Conservation (phyloP, 2,329 filamentous ascomycete species). For the Beauveria sp. region DNA sequence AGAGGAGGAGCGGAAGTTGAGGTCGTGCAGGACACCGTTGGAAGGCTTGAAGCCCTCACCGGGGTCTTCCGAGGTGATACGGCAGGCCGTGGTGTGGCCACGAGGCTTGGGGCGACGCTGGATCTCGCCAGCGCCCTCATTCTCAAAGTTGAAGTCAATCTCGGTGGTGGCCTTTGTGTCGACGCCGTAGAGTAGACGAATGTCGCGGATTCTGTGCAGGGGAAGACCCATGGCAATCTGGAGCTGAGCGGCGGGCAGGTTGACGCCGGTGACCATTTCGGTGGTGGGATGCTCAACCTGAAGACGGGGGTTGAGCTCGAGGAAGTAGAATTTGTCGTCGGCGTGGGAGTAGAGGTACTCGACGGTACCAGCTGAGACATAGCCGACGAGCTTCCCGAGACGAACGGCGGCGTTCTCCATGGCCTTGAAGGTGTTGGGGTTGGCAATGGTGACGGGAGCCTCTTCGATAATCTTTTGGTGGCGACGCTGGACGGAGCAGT, state of each 20-base stretch:
- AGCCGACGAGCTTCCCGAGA: slow-evolving; percentile 87
- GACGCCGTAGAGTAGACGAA: slow-evolving; percentile 89
- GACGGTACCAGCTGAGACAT: slow-evolving; percentile 96
- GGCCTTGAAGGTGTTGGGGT: slow-evolving; percentile 76
- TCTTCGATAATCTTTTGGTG: slow-evolving; percentile 99
- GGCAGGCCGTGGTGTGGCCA: slow-evolving; percentile 95
- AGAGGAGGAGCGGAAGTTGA: slow-evolving; percentile 97
- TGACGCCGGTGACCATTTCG: slow-evolving; percentile 98
- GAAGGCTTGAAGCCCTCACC: slow-evolving; percentile 99
- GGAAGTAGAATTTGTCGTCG: slow-evolving; percentile 98
- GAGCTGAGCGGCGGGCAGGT: slow-evolving; percentile 91
- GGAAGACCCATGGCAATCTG: slow-evolving; percentile 99
- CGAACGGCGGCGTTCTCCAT: slow-evolving; percentile 98
- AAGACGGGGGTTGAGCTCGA: slow-evolving; percentile 96
- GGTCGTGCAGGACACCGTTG: slow-evolving; percentile 95
- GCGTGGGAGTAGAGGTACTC: slow-evolving; percentile 97
- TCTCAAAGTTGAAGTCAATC: slow-evolving; percentile 96
- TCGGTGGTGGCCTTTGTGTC: slow-evolving; percentile 79
- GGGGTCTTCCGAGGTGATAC: slow-evolving; percentile 97
- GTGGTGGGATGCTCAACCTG: slow-evolving; percentile 99
- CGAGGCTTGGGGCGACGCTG: slow-evolving; percentile 89
- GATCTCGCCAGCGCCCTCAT: slow-evolving; percentile 70
- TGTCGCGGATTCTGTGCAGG: slow-evolving; percentile 90
- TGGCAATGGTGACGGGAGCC: slow-evolving; percentile 89
- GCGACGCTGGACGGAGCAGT: slow-evolving; percentile 95